Evolutionary conservation across 805 yeast species (phyloP), one percentile per base, ranked within the genome.

Genomic region (Vanderwaltozyma verrucispora): DNA sequence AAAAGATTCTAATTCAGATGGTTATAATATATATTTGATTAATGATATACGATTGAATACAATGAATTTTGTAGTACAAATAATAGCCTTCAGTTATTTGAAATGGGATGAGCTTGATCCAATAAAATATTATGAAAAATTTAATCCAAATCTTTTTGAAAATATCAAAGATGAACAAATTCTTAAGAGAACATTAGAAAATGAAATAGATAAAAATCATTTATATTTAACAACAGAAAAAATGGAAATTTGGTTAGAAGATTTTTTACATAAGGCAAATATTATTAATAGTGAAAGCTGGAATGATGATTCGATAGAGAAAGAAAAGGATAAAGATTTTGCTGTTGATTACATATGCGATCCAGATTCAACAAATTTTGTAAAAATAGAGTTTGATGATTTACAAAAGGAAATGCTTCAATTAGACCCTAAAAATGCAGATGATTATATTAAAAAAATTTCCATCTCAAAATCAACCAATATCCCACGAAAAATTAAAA

Each of bases 161-260:
- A 43, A 41, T n/a, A 42, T 38, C 3, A 40, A 43, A 18, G 24
- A 45, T 3, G 21, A 17, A 35, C 50, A 47, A 13, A 37, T 40
- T 25, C 42, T 43, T 26, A 40, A 40, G n/a, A 47, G 46, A 8
- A 41, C 35, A 14, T 45, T 57, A 8, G 43, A 45, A 3, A 35
- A 56, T 1, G 53, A 49, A 7, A 48, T 49, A 21, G 42, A 49
- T 26, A 42, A 46, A 1, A 66, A 68, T 46, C 86, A 79, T 52
- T 38, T 79, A 5, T 74, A 73, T 44, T 48, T 80, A 19, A 72
- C 83, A 0, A 67, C 81, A 3, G 68, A 69, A 25, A 37, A 63
- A 15, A 69, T 66, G 3, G 67, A 67, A 27, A 53, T 79, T 13
- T 48, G 56, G 33, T 54, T 76, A 2, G 44, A 42, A 2, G 65